Base-by-base conservation (phyloP, 2,329 filamentous ascomycete species). In the Diaporthe vexans region DNA sequence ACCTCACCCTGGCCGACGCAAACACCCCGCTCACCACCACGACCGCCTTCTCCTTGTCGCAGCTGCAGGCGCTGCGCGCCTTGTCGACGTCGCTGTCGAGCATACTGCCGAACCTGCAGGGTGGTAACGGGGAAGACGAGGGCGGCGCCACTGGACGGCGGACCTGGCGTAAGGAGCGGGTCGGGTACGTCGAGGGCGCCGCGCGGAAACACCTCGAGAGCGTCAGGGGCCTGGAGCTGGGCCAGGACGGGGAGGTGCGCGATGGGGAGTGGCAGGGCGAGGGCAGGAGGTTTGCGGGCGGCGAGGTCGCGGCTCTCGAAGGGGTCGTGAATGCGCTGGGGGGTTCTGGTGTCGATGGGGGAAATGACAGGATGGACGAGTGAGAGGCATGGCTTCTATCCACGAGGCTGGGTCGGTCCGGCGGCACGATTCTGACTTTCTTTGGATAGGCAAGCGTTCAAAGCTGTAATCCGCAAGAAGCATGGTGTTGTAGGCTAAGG, bases 161-260 rank as follows among this genome's bases (percentile, higher is more conserved):
- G 80, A 88, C 88, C 59, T 94, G 91, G 85, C 89, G 92, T 52
- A 89, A 91, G 71, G 92, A 97, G 81, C 88, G 96, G 75, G 88
- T 93, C 73, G 90, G 93, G 77, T 98, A 98, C 81, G 92, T 98
- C 65, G 95, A 98, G 83, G 89, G 89, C 71, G 92, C 95, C 79
- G 94, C 94, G 68, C 87, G 91, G 77, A 88, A 93, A 75, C 94
- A 97, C 81, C 85, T 98, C 54, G 94, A 97, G 84, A 88, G 85
- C 37, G 86, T 91, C 58, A 86, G 91, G 59, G 93, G 93, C 0
- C 84, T 95, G 73, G 92, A 94, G 78, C 81, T 93, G 46, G 91
- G 89, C 3, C 81, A 84, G 7, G 84, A 88, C 75, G 91, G 91
- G 15, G 91, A 91, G 79, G 87, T 93, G 63, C 87, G 89, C 75